Evolutionary conservation across 371 early-diverging fungal genomes (phyloP).

Genomic region (Mortierella sp.): DNA sequence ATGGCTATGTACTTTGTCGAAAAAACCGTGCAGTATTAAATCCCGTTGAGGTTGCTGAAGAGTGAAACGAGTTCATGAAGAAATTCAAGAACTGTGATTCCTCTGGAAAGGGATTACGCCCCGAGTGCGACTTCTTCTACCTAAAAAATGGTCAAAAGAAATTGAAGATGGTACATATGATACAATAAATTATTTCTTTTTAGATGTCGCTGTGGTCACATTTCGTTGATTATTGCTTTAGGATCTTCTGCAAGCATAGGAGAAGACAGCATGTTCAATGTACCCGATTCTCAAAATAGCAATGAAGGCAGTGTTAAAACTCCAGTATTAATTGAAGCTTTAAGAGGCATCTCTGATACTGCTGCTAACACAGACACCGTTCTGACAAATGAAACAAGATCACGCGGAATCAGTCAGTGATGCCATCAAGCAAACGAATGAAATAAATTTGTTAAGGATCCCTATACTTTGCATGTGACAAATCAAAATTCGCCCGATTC

Average conservation of each 20-base stretch:
- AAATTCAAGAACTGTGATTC: conserved; percentile 1
- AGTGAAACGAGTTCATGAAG: neutral
- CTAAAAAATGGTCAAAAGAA: conserved; percentile 3
- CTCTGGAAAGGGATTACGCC: neutral
- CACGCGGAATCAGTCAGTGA: neutral
- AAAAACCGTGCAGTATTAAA: neutral
- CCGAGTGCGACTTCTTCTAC: neutral
- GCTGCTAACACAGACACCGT: neutral
- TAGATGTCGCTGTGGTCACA: neutral
- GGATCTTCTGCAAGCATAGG: neutral
- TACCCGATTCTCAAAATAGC: neutral
- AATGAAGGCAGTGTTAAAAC: neutral
- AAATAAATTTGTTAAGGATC: neutral
- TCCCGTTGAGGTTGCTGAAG: neutral
- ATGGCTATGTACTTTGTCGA: neutral
- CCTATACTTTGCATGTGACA: neutral
- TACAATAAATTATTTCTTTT: neutral
- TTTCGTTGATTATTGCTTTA: neutral
- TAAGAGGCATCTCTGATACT: neutral
- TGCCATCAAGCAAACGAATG: neutral
- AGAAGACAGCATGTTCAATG: neutral
- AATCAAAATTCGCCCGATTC: neutral
- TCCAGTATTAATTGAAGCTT: neutral
- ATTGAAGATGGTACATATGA: neutral
- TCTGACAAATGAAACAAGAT: neutral